Conservation (phyloP, 2,329 filamentous ascomycete genomes). For the Bipolaris bicolor region DNA sequence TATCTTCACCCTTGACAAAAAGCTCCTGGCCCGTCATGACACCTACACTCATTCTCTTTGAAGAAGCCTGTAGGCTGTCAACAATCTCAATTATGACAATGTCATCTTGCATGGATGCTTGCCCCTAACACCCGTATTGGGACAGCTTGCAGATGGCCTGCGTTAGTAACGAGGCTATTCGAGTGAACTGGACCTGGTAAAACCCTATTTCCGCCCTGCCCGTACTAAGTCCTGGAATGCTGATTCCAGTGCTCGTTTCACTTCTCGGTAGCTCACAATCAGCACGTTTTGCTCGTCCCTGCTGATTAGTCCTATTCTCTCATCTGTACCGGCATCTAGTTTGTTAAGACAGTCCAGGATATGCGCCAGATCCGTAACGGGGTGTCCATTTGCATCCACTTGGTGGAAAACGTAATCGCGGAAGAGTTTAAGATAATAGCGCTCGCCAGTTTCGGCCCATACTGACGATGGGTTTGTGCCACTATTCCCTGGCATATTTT, state of each 20-base stretch:
- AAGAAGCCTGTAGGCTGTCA: background rate
- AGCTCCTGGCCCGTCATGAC: background rate
- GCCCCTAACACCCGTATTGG: background rate
- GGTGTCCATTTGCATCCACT: constrained; percentile 81
- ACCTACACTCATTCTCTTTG: background rate
- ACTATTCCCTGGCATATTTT: constrained; percentile 46
- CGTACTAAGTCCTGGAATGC: constrained; percentile 64
- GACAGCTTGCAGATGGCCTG: background rate
- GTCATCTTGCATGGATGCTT: background rate
- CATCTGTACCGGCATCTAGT: constrained; percentile 85
- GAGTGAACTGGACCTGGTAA: constrained; percentile 14
- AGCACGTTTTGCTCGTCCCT: constrained; percentile 90
- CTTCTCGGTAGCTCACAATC: constrained; percentile 86
- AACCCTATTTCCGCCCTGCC: constrained; percentile 42
- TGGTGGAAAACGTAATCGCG: constrained; percentile 98
- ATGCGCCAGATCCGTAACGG: constrained; percentile 85
- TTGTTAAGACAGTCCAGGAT: constrained; percentile 89
- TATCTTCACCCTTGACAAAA: background rate
- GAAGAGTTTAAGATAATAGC: constrained; percentile 93
- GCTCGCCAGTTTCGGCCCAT: constrained; percentile 92
- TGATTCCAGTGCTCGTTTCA: constrained; percentile 70
- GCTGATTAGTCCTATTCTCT: constrained; percentile 83
- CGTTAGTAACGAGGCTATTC: constrained; percentile 12
- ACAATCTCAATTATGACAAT: background rate
- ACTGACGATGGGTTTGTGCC: constrained; percentile 48